phyloP scores from a whole-genome alignment of 441 rosid species.

The Isatis lusitanica region DNA sequence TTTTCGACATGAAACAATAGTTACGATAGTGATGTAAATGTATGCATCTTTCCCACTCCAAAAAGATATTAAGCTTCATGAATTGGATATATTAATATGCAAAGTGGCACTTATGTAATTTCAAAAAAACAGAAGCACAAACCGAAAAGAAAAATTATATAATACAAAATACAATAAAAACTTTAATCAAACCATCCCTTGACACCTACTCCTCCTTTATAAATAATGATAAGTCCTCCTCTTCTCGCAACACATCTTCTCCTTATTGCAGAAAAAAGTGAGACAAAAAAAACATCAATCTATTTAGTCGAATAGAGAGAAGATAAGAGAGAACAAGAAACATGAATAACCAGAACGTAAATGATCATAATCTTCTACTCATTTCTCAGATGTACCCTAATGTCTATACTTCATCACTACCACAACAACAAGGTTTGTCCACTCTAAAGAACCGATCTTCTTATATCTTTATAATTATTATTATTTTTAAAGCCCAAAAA shows the following conservation, averaged over 20 bases:
- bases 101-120: constrained; percentile 13
- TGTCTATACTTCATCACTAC: constrained; percentile 39
- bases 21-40: constrained; percentile 20
- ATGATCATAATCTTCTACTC: constrained; percentile 45
- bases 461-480: background rate
- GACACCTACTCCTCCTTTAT: constrained; percentile 38
- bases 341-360: constrained; percentile 40
- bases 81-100: background rate
- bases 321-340: constrained; percentile 18
- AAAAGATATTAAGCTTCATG: background rate
- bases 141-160: background rate
- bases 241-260: constrained; percentile 37
- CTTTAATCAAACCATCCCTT: constrained; percentile 27
- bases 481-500: background rate
- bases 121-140: background rate
- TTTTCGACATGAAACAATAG: constrained; percentile 18
- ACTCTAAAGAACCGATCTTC: background rate
- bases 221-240: constrained; percentile 21
- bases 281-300: constrained; percentile 19
- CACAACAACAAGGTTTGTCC: constrained; percentile 60
- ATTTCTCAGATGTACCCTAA: constrained; percentile 53
- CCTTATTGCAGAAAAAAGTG: constrained; percentile 36
- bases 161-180: background rate
- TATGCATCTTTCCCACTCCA: background rate
- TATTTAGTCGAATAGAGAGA: constrained; percentile 18